Evolutionary conservation across 2,329 filamentous ascomycete species (phyloP), one percentile per base, ranked within the genome.

Genomic region (Fusarium poae): DNA sequence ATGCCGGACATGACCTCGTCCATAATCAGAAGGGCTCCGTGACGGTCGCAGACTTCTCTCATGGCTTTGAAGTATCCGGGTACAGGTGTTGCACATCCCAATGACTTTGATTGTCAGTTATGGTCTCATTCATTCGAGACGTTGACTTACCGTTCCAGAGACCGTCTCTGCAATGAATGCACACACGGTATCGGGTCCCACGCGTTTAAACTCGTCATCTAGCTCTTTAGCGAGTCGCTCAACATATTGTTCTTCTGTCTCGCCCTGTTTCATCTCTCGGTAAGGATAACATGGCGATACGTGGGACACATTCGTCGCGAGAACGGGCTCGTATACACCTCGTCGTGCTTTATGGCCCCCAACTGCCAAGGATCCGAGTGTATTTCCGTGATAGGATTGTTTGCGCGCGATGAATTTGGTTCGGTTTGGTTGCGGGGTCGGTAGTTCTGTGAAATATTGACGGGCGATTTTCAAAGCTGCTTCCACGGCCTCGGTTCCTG

Each of bases 1-100:
- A 87, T 86, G 11, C 89, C 89, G 43, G 86, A 90, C 90, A 94
- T 93, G 65, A 94, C 84, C 75, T 88, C 84, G 58, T 88, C 86
- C 3, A 87, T 65, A 20, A 87, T 81, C 3, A 89, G 78, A 5
- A 90, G 80, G 0, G 85, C 83, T 0, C 85, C 86, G 60, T 89
- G 78, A 25, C 82, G 82, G 21, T 85, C 80, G 70, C 88, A 90
- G 0, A 91, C 79, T 1, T 77, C 72, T 42, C 82, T 80, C 53
- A 88, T 79, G 16, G 83, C 84, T 21, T 80, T 74, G 65, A 88
- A 83, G 55, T 90, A 91, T 0, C 86, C 86, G 2, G 67, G 39
- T 0, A 67, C 66, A 0, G 71, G 53, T 0, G 71, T 57, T 0
- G 61, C 57, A 8, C 71, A 73, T 0, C 71, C 71, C 0, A 73